A percentile compares a stretch with the other conserved stretches of the same genome.
Evolutionary conservation across 2,329 filamentous ascomycete genomes (phyloP).

Genomic region (Scedosporium aurantiacum): DNA sequence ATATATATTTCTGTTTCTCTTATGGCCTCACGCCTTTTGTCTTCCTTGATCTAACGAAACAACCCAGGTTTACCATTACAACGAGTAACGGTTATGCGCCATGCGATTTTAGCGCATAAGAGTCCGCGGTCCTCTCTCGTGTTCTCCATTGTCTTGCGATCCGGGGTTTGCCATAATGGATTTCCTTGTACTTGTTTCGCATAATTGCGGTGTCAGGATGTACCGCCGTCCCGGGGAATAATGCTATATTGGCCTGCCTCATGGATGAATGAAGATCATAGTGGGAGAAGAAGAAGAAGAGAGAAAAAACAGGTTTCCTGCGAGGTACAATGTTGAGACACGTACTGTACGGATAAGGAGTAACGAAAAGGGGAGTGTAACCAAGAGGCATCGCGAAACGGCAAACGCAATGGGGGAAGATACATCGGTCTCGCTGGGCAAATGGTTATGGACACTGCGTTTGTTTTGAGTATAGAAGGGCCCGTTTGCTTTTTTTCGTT

Average conservation of each 20-base stretch:
- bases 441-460: not conserved
- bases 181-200: not conserved
- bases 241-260: not conserved
- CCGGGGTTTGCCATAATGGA: not conserved
- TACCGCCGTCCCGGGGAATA: not conserved
- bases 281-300: not conserved
- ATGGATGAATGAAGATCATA: not conserved
- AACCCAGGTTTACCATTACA: constrained; percentile 73
- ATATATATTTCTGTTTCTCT: not conserved
- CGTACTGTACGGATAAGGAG: not conserved
- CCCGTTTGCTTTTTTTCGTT: not conserved
- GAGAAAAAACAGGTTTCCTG: not conserved
- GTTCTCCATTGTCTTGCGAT: not conserved
- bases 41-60: not conserved
- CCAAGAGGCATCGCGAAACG: not conserved
- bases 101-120: not conserved
- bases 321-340: not conserved
- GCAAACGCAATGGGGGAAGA: not conserved
- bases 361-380: not conserved
- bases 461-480: not conserved
- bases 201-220: not conserved
- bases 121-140: not conserved
- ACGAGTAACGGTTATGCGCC: constrained; percentile 48
- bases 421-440: not conserved
- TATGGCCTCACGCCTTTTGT: not conserved